Conservation (phyloP, 1,284 basidiomycete species). For the Anthracocystis setariae region DNA sequence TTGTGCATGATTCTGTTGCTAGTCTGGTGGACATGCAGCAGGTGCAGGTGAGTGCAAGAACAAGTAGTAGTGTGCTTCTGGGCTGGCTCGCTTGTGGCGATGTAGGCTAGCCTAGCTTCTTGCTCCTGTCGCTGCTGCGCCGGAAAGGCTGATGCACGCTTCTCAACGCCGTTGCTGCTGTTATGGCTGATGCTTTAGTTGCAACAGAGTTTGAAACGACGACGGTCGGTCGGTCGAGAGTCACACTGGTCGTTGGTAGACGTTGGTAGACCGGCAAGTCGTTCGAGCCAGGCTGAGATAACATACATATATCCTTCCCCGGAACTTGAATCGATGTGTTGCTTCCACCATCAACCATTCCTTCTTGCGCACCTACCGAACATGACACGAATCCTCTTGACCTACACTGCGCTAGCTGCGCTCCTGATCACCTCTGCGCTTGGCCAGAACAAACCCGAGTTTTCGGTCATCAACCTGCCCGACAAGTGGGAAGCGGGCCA, state of each 20-base stretch:
- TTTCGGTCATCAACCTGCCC: slow-evolving; percentile 51
- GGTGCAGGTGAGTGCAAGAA: too few relatives aligned
- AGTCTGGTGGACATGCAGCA: neutral
- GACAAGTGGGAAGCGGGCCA: slow-evolving; percentile 62
- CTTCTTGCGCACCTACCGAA: neutral
- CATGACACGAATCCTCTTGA: slow-evolving; percentile 23
- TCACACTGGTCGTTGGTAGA: too few relatives aligned
- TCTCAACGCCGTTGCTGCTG: too few relatives aligned
- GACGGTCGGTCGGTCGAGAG: too few relatives aligned
- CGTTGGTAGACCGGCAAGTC: too few relatives aligned
- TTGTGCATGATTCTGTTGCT: neutral
- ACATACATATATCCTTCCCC: neutral
- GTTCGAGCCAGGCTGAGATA: neutral
- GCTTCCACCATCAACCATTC: neutral
- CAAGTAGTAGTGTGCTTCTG: too few relatives aligned
- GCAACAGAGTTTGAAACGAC: too few relatives aligned
- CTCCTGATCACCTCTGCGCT: slow-evolving; percentile 5
- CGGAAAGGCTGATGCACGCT: too few relatives aligned
- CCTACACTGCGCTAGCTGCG: slow-evolving; percentile 10
- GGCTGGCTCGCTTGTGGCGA: neutral
- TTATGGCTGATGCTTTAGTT: too few relatives aligned
- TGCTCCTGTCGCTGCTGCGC: too few relatives aligned
- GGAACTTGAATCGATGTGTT: too few relatives aligned
- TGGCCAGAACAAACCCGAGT: slow-evolving; percentile 50
- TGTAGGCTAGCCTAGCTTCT: neutral